Evolutionary conservation across 805 yeast species (phyloP).

Genomic region (Candida pini): DNA sequence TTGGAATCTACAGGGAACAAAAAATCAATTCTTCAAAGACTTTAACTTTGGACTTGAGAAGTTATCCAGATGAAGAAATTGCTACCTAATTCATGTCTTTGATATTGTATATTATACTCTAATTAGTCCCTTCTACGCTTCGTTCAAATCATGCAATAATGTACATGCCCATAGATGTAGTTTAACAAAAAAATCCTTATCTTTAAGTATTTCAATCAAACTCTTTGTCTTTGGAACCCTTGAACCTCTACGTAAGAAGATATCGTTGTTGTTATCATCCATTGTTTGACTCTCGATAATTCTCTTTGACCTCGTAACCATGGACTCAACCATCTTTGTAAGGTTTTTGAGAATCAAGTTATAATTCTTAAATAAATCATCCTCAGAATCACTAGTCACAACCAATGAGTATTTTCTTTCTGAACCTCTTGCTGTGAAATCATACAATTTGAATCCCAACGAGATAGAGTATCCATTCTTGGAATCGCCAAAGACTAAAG

Average conservation of each 20-base stretch:
- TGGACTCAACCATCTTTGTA: slow-evolving; percentile 33
- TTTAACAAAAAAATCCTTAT: slow-evolving; percentile 47
- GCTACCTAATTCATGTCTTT: slow-evolving; percentile 5
- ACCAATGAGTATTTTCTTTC: slow-evolving; percentile 63
- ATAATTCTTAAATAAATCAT: slow-evolving; percentile 51
- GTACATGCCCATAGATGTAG: slow-evolving; percentile 62
- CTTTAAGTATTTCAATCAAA: slow-evolving; percentile 49
- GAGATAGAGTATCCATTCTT: slow-evolving; percentile 54
- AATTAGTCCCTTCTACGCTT: background rate
- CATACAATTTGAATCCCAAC: slow-evolving; percentile 56
- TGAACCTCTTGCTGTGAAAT: slow-evolving; percentile 65
- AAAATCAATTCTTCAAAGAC: slow-evolving; percentile 65
- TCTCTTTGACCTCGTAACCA: slow-evolving; percentile 25
- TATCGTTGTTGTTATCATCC: slow-evolving; percentile 37
- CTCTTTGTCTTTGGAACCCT: slow-evolving; percentile 48
- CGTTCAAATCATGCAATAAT: slow-evolving; percentile 30
- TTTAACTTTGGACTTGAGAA: slow-evolving; percentile 64
- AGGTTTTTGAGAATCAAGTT: slow-evolving; percentile 39
- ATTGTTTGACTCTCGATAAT: slow-evolving; percentile 13
- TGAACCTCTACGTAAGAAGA: slow-evolving; percentile 51
- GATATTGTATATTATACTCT: background rate
- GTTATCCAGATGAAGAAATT: slow-evolving; percentile 40
- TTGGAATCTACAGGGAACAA: slow-evolving; percentile 88
- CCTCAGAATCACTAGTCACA: slow-evolving; percentile 50
- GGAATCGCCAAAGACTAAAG: slow-evolving; percentile 60